Base-by-base conservation (phyloP, 306 rosid species). In the Glycine tomentella region DNA sequence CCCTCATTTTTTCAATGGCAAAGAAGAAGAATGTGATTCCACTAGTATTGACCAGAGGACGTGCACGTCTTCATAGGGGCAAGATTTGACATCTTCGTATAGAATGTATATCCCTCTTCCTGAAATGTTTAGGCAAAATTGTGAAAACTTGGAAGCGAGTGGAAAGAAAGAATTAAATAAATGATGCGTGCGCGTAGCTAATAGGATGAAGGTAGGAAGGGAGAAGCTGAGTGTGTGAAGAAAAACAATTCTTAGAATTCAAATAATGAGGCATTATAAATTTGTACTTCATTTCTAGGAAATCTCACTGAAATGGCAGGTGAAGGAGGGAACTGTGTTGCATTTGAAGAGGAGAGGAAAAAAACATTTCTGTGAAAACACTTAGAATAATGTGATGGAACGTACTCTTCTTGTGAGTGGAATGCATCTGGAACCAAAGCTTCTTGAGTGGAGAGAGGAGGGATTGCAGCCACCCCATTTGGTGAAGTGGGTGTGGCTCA, bases 81-180 rank as follows among this genome's bases (percentile, higher is more conserved):
- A 93, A 56, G 98, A 93, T 69, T 91, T 91, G 31, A 93, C 98
- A 89, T 93, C 98, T 84, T 93, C 97, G 55, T 93, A 91, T 16
- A 93, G 88, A 87, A 93, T 93, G 86, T 91, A 93, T 58, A 93
- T 89, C 83, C 97, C 97, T 89, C 95, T 91, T 84, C 95, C 95
- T 93, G 92, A 59, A 67, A 59, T 75, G 61, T 53, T 61, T 56
- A 56, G 59, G 38, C 48, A 69, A 58, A 13, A 7, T 15, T 7
- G 14, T 25, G 31, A 25, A 25, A 25, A 25, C 31, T 25, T 25
- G 7, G 4, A 57, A 63, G 7, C 31, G 50, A 14, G 13, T 45
- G 42, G 3, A 58, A 64, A 44, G 16, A 48, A 72, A 64, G 66
- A n/a, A 36, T 44, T 31, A 13, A 52, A 61, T 69, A 34, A 69